phyloP scores from a whole-genome alignment of 192 early-diverging fungal species.

The Rhizophagus clarus region DNA sequence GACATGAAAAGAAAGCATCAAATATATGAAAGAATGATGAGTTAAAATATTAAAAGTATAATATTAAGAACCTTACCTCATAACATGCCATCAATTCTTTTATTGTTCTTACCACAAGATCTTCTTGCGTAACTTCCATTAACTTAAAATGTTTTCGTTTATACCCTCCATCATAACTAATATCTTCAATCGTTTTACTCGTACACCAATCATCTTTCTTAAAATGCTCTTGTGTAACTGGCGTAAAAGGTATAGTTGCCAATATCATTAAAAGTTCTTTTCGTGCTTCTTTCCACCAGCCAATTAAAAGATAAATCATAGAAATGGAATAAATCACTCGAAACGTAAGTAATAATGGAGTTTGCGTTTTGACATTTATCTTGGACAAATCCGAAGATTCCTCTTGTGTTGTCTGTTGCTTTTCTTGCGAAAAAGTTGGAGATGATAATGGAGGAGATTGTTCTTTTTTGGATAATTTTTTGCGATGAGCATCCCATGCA shows the following conservation, averaged over 20 bases:
- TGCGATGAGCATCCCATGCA: conserved; percentile 4
- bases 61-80: neutral
- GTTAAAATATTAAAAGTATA: neutral
- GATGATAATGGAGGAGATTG: neutral
- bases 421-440: no score
- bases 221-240: conserved; percentile 3
- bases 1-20: neutral
- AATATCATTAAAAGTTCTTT: conserved; percentile 12
- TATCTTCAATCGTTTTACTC: neutral
- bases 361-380: neutral
- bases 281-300: neutral
- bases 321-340: conserved; percentile 14
- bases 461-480: neutral
- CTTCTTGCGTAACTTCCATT: conserved; percentile 21
- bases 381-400: neutral
- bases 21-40: neutral
- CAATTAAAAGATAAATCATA: neutral
- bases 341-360: neutral
- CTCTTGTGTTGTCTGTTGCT: neutral
- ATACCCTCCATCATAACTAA: neutral
- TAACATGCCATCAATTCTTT: conserved; percentile 2
- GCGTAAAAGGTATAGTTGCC: conserved; percentile 2
- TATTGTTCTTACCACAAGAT: conserved; percentile 2
- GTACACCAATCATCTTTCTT: conserved; percentile 14
- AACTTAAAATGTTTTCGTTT: neutral